A percentile compares a stretch with the other conserved stretches of the same genome.
Evolutionary conservation across 495 filamentous ascomycete genomes (phyloP).

Genomic region (Talaromyces adpressus): DNA sequence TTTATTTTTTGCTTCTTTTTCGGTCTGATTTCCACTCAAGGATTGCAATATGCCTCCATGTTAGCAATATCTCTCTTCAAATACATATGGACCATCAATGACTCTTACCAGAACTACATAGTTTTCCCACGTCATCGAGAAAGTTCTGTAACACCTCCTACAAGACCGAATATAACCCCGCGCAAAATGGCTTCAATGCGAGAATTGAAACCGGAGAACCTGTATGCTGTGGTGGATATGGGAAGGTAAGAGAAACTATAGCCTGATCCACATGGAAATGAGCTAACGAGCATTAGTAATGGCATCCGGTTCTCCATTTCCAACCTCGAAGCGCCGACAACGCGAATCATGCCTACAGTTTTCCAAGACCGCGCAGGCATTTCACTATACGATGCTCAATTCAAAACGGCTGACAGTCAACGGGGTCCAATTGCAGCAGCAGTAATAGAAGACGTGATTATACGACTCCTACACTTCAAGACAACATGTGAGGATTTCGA

Average conservation of each 20-base stretch:
- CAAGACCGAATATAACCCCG: neutral
- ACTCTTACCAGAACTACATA: neutral
- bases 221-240: conserved; percentile 53
- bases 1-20: neutral
- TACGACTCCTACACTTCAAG: conserved; percentile 62
- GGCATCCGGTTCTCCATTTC: conserved; percentile 92
- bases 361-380: conserved; percentile 73
- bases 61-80: neutral
- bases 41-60: neutral
- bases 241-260: conserved; percentile 47
- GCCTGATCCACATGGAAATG: neutral
- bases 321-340: conserved; percentile 59
- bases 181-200: conserved; percentile 6
- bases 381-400: conserved; percentile 85
- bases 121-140: neutral
- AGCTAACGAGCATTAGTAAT: conserved; percentile 51
- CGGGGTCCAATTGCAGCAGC: conserved; percentile 52
- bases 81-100: neutral
- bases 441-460: conserved; percentile 57
- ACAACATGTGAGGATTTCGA: conserved; percentile 63
- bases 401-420: conserved; percentile 29
- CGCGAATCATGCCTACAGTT: conserved; percentile 67
- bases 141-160: neutral
- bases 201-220: neutral
- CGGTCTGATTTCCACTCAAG: neutral